Evolutionary conservation across 2,329 filamentous ascomycete genomes (phyloP), one percentile per base, ranked within the genome.

Genomic region (Parafenestella ontariensis): DNA sequence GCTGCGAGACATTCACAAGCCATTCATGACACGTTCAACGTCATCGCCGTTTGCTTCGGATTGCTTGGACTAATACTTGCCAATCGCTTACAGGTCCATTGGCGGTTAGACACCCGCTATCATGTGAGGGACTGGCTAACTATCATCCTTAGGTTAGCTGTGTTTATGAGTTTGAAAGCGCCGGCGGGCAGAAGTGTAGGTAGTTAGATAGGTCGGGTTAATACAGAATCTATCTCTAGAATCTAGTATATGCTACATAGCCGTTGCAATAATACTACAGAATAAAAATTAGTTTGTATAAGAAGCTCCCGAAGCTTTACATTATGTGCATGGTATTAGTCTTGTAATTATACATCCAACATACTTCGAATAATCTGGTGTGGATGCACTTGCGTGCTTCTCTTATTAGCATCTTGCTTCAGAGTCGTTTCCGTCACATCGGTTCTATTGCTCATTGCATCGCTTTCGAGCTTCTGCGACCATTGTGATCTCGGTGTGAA

Each of bases 311-410:
- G n/a, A n/a, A n/a, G n/a, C n/a, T n/a, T n/a, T n/a, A n/a, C n/a
- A n/a, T n/a, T 10, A 26, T 26, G 24, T 26, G 24, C 10, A 26
- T 26, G 6, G 24, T 26, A 26, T 26, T 26, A 5, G 24, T 5
- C 10, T 5, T 2, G 9, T 8, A 17, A 37, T 65, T 56, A 78
- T 9, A 79, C 62, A 69, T 79, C 76, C 62, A 79, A 62, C 77
- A 79, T 79, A 59, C 75, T 77, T 56, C 73, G 69, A 3, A 72
- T 61, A 53, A 48, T 49, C 46, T 77, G 76, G 18, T 71, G 70
- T 24, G 44, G 58, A 13, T 26, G 31, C 46, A 20, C 23, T 36
- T 36, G 31, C 46, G 34, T 31, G 45, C 18, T 31, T 17, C 42
- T 13, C 24, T 24, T 17, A 29, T 8, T 18, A 49, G 59, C 61